Percentiles rank a stretch among this genome's conserved stretches.
phyloP scores from a whole-genome alignment of 2,329 filamentous ascomycete genomes.

The Kalmusia sp. region DNA sequence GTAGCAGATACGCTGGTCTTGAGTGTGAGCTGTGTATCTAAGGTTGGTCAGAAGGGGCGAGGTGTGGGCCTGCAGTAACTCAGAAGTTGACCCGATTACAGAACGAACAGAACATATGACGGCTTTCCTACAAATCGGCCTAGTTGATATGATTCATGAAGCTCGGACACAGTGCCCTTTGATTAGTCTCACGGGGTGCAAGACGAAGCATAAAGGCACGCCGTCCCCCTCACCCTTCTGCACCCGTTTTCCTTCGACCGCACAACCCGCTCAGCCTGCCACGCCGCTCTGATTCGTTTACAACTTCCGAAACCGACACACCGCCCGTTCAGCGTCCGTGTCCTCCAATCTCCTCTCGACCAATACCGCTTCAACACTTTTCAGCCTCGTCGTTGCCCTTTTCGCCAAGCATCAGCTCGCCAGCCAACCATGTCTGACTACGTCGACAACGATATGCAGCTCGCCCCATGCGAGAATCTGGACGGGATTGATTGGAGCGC shows the following conservation, averaged over 20 bases:
- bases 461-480: not conserved
- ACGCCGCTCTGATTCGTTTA: not conserved
- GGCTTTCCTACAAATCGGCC: too few relatives aligned
- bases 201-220: slow-evolving; percentile 3
- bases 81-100: too few relatives aligned
- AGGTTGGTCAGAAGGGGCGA: too few relatives aligned
- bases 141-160: too few relatives aligned
- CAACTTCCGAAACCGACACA: not conserved
- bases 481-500: slow-evolving; percentile 4
- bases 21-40: too few relatives aligned
- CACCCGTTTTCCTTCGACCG: not conserved
- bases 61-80: too few relatives aligned
- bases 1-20: too few relatives aligned
- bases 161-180: too few relatives aligned
- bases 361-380: not conserved
- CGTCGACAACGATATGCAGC: slow-evolving; percentile 16
- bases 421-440: slow-evolving; percentile 26
- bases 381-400: slow-evolving; percentile 2
- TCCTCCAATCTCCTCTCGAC: not conserved
- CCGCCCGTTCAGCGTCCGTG: not conserved
- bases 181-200: too few relatives aligned
- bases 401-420: slow-evolving; percentile 3
- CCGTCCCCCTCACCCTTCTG: not conserved
- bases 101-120: too few relatives aligned
- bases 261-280: not conserved